Evolutionary conservation across 768 basidiomycete genomes (phyloP), one percentile per base, ranked within the genome.

Genomic region (Xanthoconium purpureum): DNA sequence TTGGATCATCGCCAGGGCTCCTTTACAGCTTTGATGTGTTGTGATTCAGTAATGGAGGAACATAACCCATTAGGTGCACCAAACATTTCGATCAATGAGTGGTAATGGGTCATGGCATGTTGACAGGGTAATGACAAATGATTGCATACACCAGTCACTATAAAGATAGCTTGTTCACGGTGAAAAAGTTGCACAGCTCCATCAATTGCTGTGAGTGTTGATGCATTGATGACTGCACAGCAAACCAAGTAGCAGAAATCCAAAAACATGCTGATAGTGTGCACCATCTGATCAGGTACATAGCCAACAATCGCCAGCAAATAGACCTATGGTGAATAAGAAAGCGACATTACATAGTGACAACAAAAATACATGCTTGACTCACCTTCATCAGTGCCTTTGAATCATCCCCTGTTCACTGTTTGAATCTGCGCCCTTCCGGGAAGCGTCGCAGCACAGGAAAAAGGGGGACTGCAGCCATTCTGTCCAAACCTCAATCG

Each of bases 111-210:
- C 24, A 24, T 24, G 24, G 24, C 24, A n/a, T 76, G 75, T 42
- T 77, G 74, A 0, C 64, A 56, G 0, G 72, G 74, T 1, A 74
- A 60, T 2, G 62, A 67, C 24, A n/a, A 4, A 24, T 33, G 32
- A 33, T 18, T 3, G 6, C n/a, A 18, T 3, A 33, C n/a, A 3
- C 32, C 46, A 18, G 32, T 33, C 7, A 11, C 8, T 17, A 8
- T 45, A 15, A 45, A 45, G 6, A 45, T 17, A 0, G 5, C 29
- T 24, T 24, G 24, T 24, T 24, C 24, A 24, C 4, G 24, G 4
- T 24, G 24, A 24, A 24, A 24, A 24, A 24, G 2, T 24, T 24
- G 24, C 24, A 24, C 24, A 24, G 24, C 24, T 2, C 24, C 24
- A 24, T 24, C 24, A 24, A 24, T 24, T 24, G 24, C 24, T 24